Conservation (phyloP, 306 rosid genomes). For the Acacia crassicarpa region DNA sequence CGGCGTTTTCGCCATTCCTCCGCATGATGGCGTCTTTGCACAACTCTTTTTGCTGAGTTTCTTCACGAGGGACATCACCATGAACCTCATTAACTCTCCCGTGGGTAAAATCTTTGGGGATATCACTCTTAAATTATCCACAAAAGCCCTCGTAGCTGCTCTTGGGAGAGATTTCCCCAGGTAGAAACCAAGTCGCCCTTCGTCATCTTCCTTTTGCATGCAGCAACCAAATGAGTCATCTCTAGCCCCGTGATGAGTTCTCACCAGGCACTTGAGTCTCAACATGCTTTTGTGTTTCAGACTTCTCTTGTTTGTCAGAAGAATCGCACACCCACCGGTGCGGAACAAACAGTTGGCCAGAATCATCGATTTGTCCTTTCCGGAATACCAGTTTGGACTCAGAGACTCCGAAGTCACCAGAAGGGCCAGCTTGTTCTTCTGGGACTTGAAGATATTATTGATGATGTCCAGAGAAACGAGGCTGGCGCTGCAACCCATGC, state of each 20-base stretch:
- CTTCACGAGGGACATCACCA: conserved; percentile 31
- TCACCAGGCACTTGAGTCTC: conserved; percentile 56
- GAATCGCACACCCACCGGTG: conserved; percentile 69
- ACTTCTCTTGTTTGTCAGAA: conserved; percentile 64
- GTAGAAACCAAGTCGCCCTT: conserved; percentile 61
- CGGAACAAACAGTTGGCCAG: conserved; percentile 75
- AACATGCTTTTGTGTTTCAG: conserved; percentile 46
- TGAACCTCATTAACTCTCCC: conserved; percentile 60
- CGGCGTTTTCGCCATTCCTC: conserved; percentile 34
- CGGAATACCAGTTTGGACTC: conserved; percentile 88
- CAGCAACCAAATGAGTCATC: conserved; percentile 80
- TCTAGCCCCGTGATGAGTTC: conserved; percentile 79
- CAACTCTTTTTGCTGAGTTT: conserved; percentile 27
- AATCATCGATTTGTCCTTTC: conserved; percentile 77
- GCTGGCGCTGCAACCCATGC: conserved; percentile 97
- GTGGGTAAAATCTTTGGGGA: conserved; percentile 73
- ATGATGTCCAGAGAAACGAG: conserved; percentile 66
- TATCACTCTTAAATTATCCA: conserved; percentile 66
- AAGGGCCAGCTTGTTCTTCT: conserved; percentile 60
- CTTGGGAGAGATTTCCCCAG: conserved; percentile 73
- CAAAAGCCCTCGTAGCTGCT: conserved; percentile 83
- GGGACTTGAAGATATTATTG: conserved; percentile 49
- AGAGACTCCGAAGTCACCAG: conserved; percentile 77
- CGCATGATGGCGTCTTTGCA: neutral
- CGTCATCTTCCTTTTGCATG: conserved; percentile 65